Evolutionary conservation across 2,329 filamentous ascomycete genomes (phyloP), one percentile per base, ranked within the genome.

Genomic region (Aspergillus unguis): DNA sequence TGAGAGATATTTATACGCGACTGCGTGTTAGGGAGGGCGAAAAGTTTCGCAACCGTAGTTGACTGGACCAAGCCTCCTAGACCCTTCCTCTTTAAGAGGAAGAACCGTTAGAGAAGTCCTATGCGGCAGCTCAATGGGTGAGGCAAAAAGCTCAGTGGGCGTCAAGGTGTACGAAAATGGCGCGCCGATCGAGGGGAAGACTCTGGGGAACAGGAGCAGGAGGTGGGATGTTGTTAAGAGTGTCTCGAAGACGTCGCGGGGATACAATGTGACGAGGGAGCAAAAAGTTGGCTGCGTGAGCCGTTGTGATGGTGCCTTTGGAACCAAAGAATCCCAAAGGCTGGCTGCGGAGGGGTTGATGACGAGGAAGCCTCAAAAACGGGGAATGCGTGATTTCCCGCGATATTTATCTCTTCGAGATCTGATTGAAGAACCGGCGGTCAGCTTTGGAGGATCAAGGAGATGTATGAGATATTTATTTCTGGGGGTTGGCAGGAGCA

Each of bases 1-100:
- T 33, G 29, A 32, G 44, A 54, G 49, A 53, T 32, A 54, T 42
- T 40, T 38, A 51, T 55, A 65, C 61, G 63, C 63, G 60, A 66
- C 64, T 67, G 67, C 65, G 68, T 86, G 79, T 91, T 97, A 97
- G 74, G 94, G 94, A 77, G 94, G 94, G 84, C 90, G 87, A 80
- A 92, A 95, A 78, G 87, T 88, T 81, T 90, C 88, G 83, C 90
- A 87, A 86, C 87, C 90, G 83, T 88, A 82, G 82, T 81, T 86
- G 83, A 86, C 85, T 85, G 88, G 89, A 87, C 90, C 88, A 90
- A 89, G 90, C 87, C 90, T 92, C 87, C 88, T 90, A 88, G 91
- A 96, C 90, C 94, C 94, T 95, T 92, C 94, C 94, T 92, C 92
- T 77, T 80, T 80, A 80, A 94, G 92, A 96, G 92, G 92, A 97